Evolutionary conservation across 805 yeast species (phyloP).

Genomic region (Kazachstania kunashirensis): DNA sequence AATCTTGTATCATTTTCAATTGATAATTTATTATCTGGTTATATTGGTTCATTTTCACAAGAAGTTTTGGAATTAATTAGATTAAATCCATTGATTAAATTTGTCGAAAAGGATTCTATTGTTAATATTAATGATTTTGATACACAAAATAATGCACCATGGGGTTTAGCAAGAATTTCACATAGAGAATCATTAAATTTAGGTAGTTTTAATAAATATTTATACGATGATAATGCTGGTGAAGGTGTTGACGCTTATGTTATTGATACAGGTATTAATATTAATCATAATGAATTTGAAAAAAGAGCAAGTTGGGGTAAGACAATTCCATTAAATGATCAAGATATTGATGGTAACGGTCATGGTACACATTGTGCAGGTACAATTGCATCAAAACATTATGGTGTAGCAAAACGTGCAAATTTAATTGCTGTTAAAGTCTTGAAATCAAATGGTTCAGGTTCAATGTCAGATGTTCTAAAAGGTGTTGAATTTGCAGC

Average conservation of each 20-base stretch:
- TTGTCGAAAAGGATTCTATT: conserved; percentile 65
- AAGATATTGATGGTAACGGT: conserved; percentile 75
- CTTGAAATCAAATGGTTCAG: conserved; percentile 71
- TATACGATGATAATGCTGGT: conserved; percentile 66
- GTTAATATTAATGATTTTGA: conserved; percentile 57
- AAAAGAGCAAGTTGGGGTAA: conserved; percentile 85
- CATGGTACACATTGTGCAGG: conserved; percentile 99
- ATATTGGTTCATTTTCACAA: conserved; percentile 75
- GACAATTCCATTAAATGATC: conserved; percentile 64
- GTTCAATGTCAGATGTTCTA: conserved; percentile 73
- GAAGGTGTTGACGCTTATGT: conserved; percentile 79
- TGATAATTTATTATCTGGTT: conserved; percentile 55
- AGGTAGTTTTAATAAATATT: conserved; percentile 62
- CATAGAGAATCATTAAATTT: conserved; percentile 65
- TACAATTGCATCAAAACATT: conserved; percentile 69
- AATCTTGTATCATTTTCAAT: conserved; percentile 54
- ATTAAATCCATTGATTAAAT: conserved; percentile 51
- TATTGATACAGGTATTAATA: conserved; percentile 81
- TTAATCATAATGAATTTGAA: conserved; percentile 64
- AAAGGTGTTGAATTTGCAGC: conserved; percentile 83
- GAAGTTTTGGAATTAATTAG: conserved; percentile 67
- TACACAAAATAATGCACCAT: conserved; percentile 77
- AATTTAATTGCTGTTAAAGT: conserved; percentile 77
- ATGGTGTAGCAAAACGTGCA: conserved; percentile 80
- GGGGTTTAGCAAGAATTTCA: conserved; percentile 90